Percentiles rank a stretch among this genome's conserved stretches.
These are phyloP conservation scores for Epichloe bromicola DNA, from an alignment of 2,329 filamentous ascomycete genomes.

Conservation along the genomic window DNA sequence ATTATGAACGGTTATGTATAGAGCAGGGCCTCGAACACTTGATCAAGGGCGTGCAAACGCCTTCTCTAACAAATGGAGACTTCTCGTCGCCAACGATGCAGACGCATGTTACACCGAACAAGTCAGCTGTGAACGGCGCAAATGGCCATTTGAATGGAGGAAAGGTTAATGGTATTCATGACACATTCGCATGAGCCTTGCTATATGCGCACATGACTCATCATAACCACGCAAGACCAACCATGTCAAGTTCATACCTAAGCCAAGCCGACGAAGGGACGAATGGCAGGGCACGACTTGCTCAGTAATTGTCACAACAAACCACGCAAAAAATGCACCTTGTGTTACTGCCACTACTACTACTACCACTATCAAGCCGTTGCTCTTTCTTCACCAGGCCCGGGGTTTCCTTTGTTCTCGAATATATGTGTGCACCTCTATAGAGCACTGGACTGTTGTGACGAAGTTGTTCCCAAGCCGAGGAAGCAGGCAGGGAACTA, in stretches of 20 bases:
- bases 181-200: conserved; percentile 5
- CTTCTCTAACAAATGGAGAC: conserved; percentile 32
- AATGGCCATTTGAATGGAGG: conserved; percentile 14
- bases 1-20: conserved; percentile 40
- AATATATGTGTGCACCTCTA: neutral
- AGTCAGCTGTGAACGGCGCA: conserved; percentile 19
- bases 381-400: neutral
- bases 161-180: conserved; percentile 19
- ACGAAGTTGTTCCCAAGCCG: neutral
- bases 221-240: neutral
- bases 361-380: neutral
- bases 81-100: conserved; percentile 33
- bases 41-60: conserved; percentile 30
- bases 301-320: neutral
- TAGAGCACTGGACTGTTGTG: neutral
- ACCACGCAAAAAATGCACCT: neutral
- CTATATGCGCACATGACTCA: neutral
- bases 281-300: neutral
- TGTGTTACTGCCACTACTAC: conserved; percentile 6
- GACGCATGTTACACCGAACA: conserved; percentile 14
- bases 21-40: conserved; percentile 46
- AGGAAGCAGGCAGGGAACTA: neutral
- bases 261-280: neutral
- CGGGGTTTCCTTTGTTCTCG: neutral
- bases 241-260: neutral